Conservation (phyloP, 1,284 basidiomycete genomes). For the Ganoderma lucidum region DNA sequence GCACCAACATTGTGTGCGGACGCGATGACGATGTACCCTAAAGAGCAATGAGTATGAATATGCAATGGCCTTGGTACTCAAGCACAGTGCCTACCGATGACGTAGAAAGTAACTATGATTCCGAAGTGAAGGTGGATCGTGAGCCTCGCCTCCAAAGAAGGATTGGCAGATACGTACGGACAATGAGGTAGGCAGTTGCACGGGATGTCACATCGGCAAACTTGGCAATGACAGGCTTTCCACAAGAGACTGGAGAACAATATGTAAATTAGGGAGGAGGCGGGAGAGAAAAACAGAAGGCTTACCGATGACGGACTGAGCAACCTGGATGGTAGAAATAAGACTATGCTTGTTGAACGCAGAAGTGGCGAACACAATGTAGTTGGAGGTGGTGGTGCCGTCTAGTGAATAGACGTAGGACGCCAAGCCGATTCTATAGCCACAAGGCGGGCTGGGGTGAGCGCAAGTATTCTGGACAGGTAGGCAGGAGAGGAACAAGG, state of each 20-base stretch:
- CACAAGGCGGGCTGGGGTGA: background rate
- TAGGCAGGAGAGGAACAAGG: background rate
- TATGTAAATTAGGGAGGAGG: slow-evolving; percentile 48
- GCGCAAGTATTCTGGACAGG: background rate
- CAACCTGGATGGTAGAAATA: slow-evolving; percentile 73
- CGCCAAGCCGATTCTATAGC: slow-evolving; percentile 66
- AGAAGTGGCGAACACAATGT: slow-evolving; percentile 71
- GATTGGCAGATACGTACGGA: slow-evolving; percentile 55
- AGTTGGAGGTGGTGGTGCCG: slow-evolving; percentile 71
- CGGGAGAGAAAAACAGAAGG: slow-evolving; percentile 47
- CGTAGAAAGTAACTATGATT: slow-evolving; percentile 61
- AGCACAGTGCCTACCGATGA: slow-evolving; percentile 47
- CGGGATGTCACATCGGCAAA: slow-evolving; percentile 74
- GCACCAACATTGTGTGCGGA: slow-evolving; percentile 63
- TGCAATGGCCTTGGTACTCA: background rate
- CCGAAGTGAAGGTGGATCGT: background rate
- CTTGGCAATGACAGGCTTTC: slow-evolving; percentile 86
- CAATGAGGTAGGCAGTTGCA: slow-evolving; percentile 65
- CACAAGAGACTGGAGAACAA: slow-evolving; percentile 55
- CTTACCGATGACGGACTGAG: slow-evolving; percentile 65
- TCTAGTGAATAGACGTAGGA: slow-evolving; percentile 84
- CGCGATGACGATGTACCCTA: slow-evolving; percentile 75
- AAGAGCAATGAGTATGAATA: background rate
- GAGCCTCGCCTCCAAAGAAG: slow-evolving; percentile 11
- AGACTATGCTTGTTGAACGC: slow-evolving; percentile 66